A percentile compares a stretch with the other conserved stretches of the same genome.
These are phyloP conservation scores for Flaveria trinervia DNA, from an alignment of 129 eudicot species.

Conservation along the genomic window DNA sequence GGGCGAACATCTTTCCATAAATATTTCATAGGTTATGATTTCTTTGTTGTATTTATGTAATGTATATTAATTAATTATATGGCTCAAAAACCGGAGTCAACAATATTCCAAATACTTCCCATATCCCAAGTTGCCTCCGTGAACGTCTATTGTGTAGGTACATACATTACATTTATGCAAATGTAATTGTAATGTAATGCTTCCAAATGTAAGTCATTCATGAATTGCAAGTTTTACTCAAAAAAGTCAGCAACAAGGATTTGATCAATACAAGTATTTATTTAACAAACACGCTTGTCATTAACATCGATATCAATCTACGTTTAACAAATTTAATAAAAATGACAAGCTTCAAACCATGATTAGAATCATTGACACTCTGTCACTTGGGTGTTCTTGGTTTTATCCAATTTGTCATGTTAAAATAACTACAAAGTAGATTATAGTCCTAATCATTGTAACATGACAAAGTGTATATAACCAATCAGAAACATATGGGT, in stretches of 20 bases:
- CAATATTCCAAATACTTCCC: slow-evolving; percentile 34
- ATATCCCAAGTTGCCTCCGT: slow-evolving; percentile 35
- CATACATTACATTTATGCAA: slow-evolving; percentile 1
- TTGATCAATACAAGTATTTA: neutral
- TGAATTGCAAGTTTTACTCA: slow-evolving; percentile 14
- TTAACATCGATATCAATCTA: neutral
- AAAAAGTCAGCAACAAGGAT: slow-evolving; percentile 20
- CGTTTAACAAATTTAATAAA: neutral
- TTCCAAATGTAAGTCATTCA: slow-evolving; percentile 20
- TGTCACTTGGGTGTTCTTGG: neutral
- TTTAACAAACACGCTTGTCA: neutral
- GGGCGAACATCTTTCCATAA: slow-evolving; percentile 35
- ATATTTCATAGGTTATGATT: slow-evolving; percentile 29
- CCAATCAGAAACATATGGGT: neutral
- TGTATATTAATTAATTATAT: neutral
- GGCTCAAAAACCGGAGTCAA: slow-evolving; percentile 29
- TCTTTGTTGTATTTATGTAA: slow-evolving; percentile 24
- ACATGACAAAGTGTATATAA: neutral
- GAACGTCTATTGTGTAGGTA: slow-evolving; percentile 22
- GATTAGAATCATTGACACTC: neutral
- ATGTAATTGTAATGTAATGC: neutral
- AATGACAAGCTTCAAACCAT: neutral
- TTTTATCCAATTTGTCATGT: slow-evolving; percentile 11
- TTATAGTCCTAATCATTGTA: neutral
- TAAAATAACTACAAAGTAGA: neutral